A percentile compares a stretch with the other conserved stretches of the same genome.
These are phyloP conservation scores for Platanthera zijinensis DNA, from an alignment of 106 monocot genomes.

Conservation along the genomic window DNA sequence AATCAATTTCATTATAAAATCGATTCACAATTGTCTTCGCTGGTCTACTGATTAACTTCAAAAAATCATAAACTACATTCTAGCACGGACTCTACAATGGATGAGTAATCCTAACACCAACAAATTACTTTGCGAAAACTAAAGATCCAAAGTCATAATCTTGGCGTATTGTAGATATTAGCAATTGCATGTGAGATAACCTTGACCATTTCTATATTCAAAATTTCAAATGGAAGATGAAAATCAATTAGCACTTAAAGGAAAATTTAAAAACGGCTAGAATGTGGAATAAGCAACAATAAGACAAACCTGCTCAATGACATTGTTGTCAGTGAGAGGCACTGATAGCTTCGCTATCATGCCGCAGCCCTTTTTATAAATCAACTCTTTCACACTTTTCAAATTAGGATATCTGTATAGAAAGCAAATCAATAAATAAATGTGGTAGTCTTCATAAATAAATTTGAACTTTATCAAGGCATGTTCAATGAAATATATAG, in stretches of 20 bases:
- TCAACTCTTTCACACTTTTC: conserved; percentile 76
- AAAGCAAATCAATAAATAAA: neutral
- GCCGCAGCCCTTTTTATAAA: conserved; percentile 84
- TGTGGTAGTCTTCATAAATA: neutral
- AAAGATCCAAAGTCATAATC: neutral
- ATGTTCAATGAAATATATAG: neutral
- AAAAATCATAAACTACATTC: no score
- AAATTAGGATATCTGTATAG: conserved; percentile 71
- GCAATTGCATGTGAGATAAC: neutral
- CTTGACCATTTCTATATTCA: neutral
- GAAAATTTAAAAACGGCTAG: neutral
- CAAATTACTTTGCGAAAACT: neutral
- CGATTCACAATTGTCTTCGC: no score
- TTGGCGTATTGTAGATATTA: neutral
- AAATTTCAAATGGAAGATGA: neutral
- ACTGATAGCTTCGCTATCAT: conserved; percentile 32
- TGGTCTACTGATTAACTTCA: no score
- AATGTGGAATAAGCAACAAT: neutral
- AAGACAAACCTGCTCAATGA: conserved; percentile 70
- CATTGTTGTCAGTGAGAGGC: conserved; percentile 82
- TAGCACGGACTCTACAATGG: no score
- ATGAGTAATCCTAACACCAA: neutral
- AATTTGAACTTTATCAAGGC: neutral
- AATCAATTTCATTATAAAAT: no score
- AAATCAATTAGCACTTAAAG: neutral